Evolutionary conservation across 1,284 basidiomycete genomes (phyloP).

Genomic region (Hemileia vastatrix): DNA sequence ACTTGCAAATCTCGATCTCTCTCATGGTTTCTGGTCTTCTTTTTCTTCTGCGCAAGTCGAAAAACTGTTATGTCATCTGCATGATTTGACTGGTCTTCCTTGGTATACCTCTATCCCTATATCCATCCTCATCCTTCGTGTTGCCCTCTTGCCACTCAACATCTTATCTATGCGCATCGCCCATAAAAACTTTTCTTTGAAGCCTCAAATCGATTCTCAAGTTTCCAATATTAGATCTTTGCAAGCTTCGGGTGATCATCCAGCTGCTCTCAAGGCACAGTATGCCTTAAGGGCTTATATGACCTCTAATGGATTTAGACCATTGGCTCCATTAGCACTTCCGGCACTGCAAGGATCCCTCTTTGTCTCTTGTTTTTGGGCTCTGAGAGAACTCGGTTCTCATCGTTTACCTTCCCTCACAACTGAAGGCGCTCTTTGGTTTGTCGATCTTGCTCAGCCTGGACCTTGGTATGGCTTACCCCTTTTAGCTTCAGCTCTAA

Average conservation of each 20-base stretch:
- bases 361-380: slow-evolving; percentile 21
- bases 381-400: slow-evolving; percentile 10
- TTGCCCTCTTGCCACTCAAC: slow-evolving; percentile 9
- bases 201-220: slow-evolving; percentile 6
- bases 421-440: slow-evolving; percentile 14
- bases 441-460: slow-evolving; percentile 5
- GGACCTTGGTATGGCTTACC: slow-evolving; percentile 20
- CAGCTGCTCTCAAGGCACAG: slow-evolving; percentile 2
- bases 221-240: slow-evolving; percentile 9
- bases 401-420: slow-evolving; percentile 10
- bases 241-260: slow-evolving; percentile 7
- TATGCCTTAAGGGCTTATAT: slow-evolving; percentile 10
- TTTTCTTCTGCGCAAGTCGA: slow-evolving; percentile 9
- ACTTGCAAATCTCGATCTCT: slow-evolving; percentile 8
- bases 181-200: slow-evolving; percentile 1
- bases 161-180: slow-evolving; percentile 17
- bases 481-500: slow-evolving; percentile 10
- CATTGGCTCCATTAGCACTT: slow-evolving; percentile 10
- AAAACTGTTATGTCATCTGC: slow-evolving; percentile 3
- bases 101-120: slow-evolving; percentile 13
- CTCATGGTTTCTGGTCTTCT: slow-evolving; percentile 8
- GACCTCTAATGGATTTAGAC: slow-evolving; percentile 13
- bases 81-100: slow-evolving; percentile 6
- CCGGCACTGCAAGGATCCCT: slow-evolving; percentile 13
- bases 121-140: slow-evolving; percentile 9